These are phyloP conservation scores for Plectosphaerella cucumerina DNA, from an alignment of 2,329 filamentous ascomycete species.

Conservation along the genomic window DNA sequence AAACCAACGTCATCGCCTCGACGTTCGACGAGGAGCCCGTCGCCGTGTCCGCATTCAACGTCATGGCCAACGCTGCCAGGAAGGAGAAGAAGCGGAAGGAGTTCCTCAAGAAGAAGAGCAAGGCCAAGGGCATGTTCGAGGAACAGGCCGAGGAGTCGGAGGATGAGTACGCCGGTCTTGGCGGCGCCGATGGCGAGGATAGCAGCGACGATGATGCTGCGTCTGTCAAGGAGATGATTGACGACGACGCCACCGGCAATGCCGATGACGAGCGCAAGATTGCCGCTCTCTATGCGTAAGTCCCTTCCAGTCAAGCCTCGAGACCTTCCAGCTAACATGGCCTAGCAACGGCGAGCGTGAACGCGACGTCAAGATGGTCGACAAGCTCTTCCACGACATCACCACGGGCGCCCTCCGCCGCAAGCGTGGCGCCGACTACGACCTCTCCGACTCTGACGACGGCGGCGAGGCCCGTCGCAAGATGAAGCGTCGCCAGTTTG, in stretches of 20 bases:
- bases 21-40: conserved; percentile 30
- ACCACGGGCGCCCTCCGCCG: conserved; percentile 83
- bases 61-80: conserved; percentile 64
- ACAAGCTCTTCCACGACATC: conserved; percentile 89
- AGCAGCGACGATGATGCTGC: conserved; percentile 68
- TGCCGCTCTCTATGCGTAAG: conserved; percentile 86
- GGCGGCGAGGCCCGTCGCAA: conserved; percentile 72
- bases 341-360: conserved; percentile 71
- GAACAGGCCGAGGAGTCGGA: conserved; percentile 97
- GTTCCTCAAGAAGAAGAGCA: conserved; percentile 83
- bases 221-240: conserved; percentile 81
- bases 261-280: conserved; percentile 76
- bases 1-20: conserved; percentile 8
- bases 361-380: conserved; percentile 80
- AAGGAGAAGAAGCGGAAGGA: conserved; percentile 42
- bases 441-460: conserved; percentile 88
- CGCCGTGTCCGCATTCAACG: conserved; percentile 55
- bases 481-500: conserved; percentile 82
- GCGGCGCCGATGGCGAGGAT: conserved; percentile 85
- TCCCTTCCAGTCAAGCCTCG: conserved; percentile 18
- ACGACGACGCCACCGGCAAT: conserved; percentile 75
- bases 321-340: conserved; percentile 6
- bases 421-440: conserved; percentile 76
- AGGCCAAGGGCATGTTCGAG: conserved; percentile 81
- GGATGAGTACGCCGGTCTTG: conserved; percentile 93